Evolutionary conservation across 2,329 filamentous ascomycete genomes (phyloP).

Genomic region (Aquanectria penicillioides): DNA sequence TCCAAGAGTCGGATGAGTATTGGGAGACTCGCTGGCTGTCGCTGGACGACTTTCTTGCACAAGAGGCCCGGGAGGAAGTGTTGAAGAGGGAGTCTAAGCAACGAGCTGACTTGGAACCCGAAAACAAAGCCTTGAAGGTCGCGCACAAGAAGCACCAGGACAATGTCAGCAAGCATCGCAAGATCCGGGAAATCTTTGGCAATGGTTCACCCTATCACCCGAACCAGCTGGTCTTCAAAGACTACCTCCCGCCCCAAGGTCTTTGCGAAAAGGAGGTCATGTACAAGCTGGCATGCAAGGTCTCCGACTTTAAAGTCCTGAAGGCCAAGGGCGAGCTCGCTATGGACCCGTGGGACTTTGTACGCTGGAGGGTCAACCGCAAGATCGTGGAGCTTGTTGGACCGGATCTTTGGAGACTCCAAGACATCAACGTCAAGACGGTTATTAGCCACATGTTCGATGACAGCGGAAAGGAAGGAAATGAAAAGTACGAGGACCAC

Average conservation of each 20-base stretch:
- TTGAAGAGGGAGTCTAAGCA: background rate
- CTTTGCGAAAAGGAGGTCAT: slow-evolving; percentile 49
- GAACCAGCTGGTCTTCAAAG: slow-evolving; percentile 49
- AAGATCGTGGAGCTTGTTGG: too few relatives aligned
- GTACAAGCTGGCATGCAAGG: slow-evolving; percentile 48
- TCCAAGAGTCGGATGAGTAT: background rate
- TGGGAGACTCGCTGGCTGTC: background rate
- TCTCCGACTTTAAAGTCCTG: slow-evolving; percentile 45
- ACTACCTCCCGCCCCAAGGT: slow-evolving; percentile 43
- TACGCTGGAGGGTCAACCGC: too few relatives aligned
- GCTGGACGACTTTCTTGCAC: background rate
- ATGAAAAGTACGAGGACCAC: slow-evolving; percentile 36
- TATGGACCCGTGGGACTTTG: slow-evolving; percentile 52
- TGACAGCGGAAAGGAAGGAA: background rate
- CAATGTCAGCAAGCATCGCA: slow-evolving; percentile 47
- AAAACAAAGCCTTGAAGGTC: background rate
- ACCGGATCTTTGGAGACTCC: too few relatives aligned
- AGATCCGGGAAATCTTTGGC: slow-evolving; percentile 49
- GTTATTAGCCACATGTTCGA: slow-evolving; percentile 31
- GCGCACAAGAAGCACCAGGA: slow-evolving; percentile 22
- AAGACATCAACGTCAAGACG: slow-evolving; percentile 28
- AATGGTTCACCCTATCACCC: slow-evolving; percentile 44
- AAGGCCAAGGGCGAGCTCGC: slow-evolving; percentile 35
- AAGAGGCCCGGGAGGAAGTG: background rate
- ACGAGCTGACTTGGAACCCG: background rate